These are phyloP conservation scores for Pythium utonaiense DNA, from an alignment of 352 stramenopile species.

Conservation along the genomic window DNA sequence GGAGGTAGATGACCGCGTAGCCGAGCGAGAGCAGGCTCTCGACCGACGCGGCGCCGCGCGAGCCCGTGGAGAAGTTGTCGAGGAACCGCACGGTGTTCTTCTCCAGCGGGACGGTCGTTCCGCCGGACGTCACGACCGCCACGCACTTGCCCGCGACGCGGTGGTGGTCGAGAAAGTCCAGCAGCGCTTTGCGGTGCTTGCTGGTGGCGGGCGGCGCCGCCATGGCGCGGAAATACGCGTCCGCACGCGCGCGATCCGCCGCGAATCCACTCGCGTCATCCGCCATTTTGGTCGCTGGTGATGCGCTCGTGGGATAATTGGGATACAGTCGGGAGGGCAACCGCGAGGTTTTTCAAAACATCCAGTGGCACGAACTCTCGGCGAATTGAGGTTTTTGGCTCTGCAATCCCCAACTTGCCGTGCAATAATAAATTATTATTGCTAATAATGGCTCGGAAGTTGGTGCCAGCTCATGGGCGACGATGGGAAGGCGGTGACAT, in stretches of 20 bases:
- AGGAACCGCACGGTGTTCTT: slow-evolving; percentile 94
- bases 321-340: too few species aligned
- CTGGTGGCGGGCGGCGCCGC: slow-evolving; percentile 31
- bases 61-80: slow-evolving; percentile 98
- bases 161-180: slow-evolving; percentile 64
- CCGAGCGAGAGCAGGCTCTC: slow-evolving; percentile 81
- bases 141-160: slow-evolving; percentile 73
- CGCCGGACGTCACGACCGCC: slow-evolving; percentile 93
- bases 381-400: too few species aligned
- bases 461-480: too few species aligned
- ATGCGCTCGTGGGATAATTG: too few species aligned
- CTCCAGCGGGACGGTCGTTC: slow-evolving; percentile 95
- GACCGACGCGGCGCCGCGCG: slow-evolving; percentile 75
- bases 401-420: too few species aligned
- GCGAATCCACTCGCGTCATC: slow-evolving; percentile 1
- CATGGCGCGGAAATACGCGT: slow-evolving; percentile 58
- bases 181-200: slow-evolving; percentile 39
- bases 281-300: background rate
- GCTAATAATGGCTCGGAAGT: too few species aligned
- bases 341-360: too few species aligned
- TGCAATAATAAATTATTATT: too few species aligned
- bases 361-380: too few species aligned
- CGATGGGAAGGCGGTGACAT: too few species aligned
- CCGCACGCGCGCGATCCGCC: slow-evolving; percentile 24
- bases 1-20: slow-evolving; percentile 97